phyloP scores from a whole-genome alignment of 148 eudicot species.

The Rhododendron ferrugineum region DNA sequence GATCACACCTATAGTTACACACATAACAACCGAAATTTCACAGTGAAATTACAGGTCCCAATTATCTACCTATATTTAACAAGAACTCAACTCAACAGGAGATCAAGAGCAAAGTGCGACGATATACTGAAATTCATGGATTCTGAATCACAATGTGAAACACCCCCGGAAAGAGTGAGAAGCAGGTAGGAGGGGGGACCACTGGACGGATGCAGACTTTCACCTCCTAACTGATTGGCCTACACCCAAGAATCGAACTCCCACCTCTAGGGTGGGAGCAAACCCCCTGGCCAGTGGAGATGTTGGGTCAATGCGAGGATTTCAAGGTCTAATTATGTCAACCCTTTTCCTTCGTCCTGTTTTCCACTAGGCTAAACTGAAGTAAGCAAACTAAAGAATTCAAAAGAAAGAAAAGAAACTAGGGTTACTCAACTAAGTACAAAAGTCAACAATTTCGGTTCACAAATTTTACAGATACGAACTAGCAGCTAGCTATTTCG shows the following conservation, averaged over 20 bases:
- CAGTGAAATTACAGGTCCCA: not conserved
- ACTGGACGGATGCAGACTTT: not conserved
- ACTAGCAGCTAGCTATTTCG: not conserved
- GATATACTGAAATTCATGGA: not conserved
- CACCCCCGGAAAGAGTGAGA: not conserved
- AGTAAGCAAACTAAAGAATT: not conserved
- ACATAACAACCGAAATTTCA: not conserved
- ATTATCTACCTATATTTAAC: not conserved
- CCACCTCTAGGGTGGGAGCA: not conserved
- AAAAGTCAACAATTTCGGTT: not conserved
- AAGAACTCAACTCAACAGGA: not conserved
- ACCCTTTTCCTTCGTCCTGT: not conserved
- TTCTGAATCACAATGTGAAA: not conserved
- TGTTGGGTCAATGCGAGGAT: not conserved
- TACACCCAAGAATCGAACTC: not conserved
- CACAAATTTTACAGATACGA: not conserved
- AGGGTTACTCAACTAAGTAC: not conserved
- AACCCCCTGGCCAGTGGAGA: not conserved
- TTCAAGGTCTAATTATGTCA: not conserved
- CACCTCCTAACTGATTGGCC: not conserved
- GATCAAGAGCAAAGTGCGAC: not conserved
- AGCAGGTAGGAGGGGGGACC: not conserved
- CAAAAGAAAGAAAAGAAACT: conserved; percentile 1
- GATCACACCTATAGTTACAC: too few species aligned
- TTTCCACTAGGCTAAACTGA: not conserved